Percentiles rank a stretch among this genome's conserved stretches.
phyloP scores from a whole-genome alignment of 768 basidiomycete species.

The Collybia mongolica region DNA sequence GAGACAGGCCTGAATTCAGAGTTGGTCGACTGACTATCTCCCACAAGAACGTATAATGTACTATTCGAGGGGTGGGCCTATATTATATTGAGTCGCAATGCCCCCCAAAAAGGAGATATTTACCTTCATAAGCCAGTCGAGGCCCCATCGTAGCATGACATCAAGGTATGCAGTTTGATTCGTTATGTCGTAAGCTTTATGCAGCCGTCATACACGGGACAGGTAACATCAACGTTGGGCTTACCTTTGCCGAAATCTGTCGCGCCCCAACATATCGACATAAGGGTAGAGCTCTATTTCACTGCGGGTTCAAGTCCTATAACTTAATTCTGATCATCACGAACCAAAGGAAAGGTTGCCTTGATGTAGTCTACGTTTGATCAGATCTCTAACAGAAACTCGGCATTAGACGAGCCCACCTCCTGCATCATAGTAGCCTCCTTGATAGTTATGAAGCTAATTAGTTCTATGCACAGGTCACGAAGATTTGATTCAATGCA shows the following conservation, averaged over 20 bases:
- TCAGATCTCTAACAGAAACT: constrained; percentile 6
- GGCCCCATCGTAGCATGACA: constrained; percentile 84
- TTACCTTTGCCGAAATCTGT: constrained; percentile 78
- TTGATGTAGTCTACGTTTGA: constrained; percentile 74
- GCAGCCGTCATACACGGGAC: background rate
- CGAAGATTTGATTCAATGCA: constrained; percentile 9
- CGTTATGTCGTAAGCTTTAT: constrained; percentile 73
- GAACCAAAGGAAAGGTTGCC: constrained; percentile 79
- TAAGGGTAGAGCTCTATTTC: constrained; percentile 71
- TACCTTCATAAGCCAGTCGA: constrained; percentile 91
- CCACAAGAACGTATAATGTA: constrained; percentile 78
- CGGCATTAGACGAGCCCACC: constrained; percentile 39
- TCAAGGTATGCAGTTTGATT: constrained; percentile 94
- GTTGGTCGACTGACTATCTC: constrained; percentile 43
- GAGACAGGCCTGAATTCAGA: too few relatives aligned
- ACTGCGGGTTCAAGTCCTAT: constrained; percentile 5
- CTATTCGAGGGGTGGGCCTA: constrained; percentile 79
- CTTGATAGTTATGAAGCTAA: constrained; percentile 10
- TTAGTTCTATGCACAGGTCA: background rate
- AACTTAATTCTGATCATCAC: constrained; percentile 14
- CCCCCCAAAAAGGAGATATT: constrained; percentile 2
- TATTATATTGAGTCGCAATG: background rate
- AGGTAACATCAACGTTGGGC: background rate
- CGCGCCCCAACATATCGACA: constrained; percentile 90
- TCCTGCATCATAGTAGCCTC: constrained; percentile 92